These are phyloP conservation scores for Quercus phellos DNA, from an alignment of 331 rosid species.

Conservation along the genomic window DNA sequence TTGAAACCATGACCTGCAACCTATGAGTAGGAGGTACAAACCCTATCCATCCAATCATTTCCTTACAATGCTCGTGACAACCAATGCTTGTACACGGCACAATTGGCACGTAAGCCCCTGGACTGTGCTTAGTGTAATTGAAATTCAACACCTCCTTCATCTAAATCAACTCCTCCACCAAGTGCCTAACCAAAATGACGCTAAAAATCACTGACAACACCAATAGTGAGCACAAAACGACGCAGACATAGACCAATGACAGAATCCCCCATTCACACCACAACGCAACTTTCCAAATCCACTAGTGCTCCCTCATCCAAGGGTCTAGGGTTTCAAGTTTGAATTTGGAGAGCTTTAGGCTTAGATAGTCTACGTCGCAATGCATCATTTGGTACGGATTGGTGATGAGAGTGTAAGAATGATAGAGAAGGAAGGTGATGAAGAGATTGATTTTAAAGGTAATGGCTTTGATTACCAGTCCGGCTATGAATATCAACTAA, in stretches of 20 bases:
- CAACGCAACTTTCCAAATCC: constrained; percentile 48
- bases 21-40: constrained; percentile 46
- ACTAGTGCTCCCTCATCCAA: constrained; percentile 24
- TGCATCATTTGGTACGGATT: constrained; percentile 48
- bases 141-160: constrained; percentile 57
- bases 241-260: constrained; percentile 51
- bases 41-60: constrained; percentile 19
- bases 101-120: constrained; percentile 60
- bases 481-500: constrained; percentile 31
- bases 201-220: constrained; percentile 44
- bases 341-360: constrained; percentile 17
- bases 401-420: constrained; percentile 34
- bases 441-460: constrained; percentile 48
- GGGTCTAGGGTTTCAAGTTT: constrained; percentile 26
- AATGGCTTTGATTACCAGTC: constrained; percentile 47
- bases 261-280: constrained; percentile 62
- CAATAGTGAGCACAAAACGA: constrained; percentile 42
- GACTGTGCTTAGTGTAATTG: constrained; percentile 61
- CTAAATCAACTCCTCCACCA: constrained; percentile 51
- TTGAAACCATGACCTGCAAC: constrained; percentile 38
- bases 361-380: constrained; percentile 21
- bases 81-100: constrained; percentile 33
- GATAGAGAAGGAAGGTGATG: constrained; percentile 38
- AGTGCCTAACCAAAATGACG: constrained; percentile 43
- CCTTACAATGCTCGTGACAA: constrained; percentile 29